Percentiles rank a stretch among this genome's conserved stretches.
Evolutionary conservation across 129 eudicot genomes (phyloP).

Genomic region (Ambrosia trifida): DNA sequence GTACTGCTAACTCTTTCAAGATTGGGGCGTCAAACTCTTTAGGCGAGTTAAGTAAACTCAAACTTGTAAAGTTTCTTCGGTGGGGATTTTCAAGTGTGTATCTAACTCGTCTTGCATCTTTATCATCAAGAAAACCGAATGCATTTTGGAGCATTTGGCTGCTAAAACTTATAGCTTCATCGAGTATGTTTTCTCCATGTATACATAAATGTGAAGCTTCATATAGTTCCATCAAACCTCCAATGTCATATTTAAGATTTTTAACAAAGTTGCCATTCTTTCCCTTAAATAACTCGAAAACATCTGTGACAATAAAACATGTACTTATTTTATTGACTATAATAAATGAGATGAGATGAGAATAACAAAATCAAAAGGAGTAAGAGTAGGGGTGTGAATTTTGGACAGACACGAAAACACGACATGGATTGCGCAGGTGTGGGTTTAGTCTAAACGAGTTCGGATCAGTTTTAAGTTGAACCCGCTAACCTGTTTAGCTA

Average conservation of each 20-base stretch:
- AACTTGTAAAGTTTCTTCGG: constrained; percentile 32
- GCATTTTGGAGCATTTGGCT: constrained; percentile 13
- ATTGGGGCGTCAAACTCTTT: constrained; percentile 1
- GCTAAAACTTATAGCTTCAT: constrained; percentile 35
- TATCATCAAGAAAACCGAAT: constrained; percentile 9
- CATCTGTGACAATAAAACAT: constrained; percentile 20
- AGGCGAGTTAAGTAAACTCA: constrained; percentile 7
- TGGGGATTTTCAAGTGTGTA: constrained; percentile 40
- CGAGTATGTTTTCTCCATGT: constrained; percentile 42
- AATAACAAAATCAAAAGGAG: too few species aligned
- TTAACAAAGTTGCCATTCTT: constrained; percentile 17
- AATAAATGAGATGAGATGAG: too few species aligned
- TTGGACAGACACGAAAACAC: too few species aligned
- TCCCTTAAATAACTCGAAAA: constrained; percentile 31
- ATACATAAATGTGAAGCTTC: constrained; percentile 46
- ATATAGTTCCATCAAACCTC: constrained; percentile 41
- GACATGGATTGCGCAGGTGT: too few species aligned
- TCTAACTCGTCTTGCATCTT: constrained; percentile 21
- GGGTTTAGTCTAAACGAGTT: too few species aligned
- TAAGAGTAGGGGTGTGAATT: too few species aligned
- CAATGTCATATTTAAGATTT: constrained; percentile 12
- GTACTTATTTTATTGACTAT: too few species aligned
- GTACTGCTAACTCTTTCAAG: constrained; percentile 37
- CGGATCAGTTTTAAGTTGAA: too few species aligned
- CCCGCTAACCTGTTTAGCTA: too few species aligned